These are phyloP conservation scores for Coprinellus micaceus DNA, from an alignment of 768 basidiomycete genomes.

Conservation along the genomic window DNA sequence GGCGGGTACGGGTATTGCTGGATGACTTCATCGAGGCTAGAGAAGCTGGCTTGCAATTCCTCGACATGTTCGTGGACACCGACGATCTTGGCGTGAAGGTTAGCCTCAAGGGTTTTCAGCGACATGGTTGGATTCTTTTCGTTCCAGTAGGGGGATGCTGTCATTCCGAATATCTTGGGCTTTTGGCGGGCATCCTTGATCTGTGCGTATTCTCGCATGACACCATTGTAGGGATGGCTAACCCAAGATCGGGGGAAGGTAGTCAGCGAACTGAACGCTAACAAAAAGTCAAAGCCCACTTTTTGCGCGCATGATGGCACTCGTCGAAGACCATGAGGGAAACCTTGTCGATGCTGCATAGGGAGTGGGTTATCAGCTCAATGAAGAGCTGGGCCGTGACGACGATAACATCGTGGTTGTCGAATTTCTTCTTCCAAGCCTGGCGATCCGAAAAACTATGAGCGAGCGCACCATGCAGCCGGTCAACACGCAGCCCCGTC, in stretches of 20 bases:
- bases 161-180: conserved; percentile 93
- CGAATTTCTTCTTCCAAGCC: conserved; percentile 64
- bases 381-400: conserved; percentile 89
- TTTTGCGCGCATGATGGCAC: conserved; percentile 73
- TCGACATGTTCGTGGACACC: conserved; percentile 67
- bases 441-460: conserved; percentile 63
- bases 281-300: too few relatives aligned
- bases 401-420: conserved; percentile 69
- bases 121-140: conserved; percentile 63
- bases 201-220: conserved; percentile 66
- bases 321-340: conserved; percentile 78
- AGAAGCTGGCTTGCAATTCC: conserved; percentile 60
- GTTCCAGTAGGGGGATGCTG: conserved; percentile 87
- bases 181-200: conserved; percentile 39
- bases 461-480: conserved; percentile 69
- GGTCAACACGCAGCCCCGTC: conserved; percentile 62
- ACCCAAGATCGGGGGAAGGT: too few relatives aligned
- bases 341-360: conserved; percentile 69
- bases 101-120: conserved; percentile 60
- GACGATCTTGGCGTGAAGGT: conserved; percentile 70
- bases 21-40: conserved; percentile 63
- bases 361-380: conserved; percentile 75
- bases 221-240: conserved; percentile 74
- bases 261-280: too few relatives aligned
- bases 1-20: conserved; percentile 54